These are phyloP conservation scores for Trematosphaeria pertusa DNA, from an alignment of 2,329 filamentous ascomycete species.

Conservation along the genomic window DNA sequence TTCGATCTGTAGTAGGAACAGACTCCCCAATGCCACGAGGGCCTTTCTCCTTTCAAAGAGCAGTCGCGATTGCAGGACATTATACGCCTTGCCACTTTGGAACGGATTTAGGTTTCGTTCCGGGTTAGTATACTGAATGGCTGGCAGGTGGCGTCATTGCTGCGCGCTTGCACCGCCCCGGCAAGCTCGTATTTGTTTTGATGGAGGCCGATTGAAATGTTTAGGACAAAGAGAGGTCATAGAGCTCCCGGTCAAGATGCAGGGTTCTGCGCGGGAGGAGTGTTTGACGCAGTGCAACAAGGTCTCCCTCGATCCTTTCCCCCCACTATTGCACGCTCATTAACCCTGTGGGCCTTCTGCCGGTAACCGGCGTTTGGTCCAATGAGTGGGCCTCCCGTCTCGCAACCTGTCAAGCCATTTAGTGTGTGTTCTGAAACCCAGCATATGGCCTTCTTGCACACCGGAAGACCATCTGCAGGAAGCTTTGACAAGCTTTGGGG, in stretches of 20 bases:
- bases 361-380: conserved; percentile 27
- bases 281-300: conserved; percentile 45
- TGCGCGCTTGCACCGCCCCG: conserved; percentile 15
- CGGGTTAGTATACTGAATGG: background rate
- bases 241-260: conserved; percentile 23
- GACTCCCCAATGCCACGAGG: too few relatives aligned
- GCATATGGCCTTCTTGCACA: conserved; percentile 32
- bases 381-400: conserved; percentile 23
- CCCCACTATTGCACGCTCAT: conserved; percentile 31
- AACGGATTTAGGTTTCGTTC: background rate
- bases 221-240: conserved; percentile 20
- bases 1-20: background rate
- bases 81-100: background rate
- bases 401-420: conserved; percentile 30
- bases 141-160: conserved; percentile 13
- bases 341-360: conserved; percentile 25
- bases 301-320: conserved; percentile 40
- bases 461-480: conserved; percentile 36
- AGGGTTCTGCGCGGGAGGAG: conserved; percentile 36
- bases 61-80: too few relatives aligned
- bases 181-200: conserved; percentile 26
- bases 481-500: conserved; percentile 42
- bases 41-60: too few relatives aligned
- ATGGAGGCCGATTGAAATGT: conserved; percentile 4
- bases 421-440: conserved; percentile 34